Evolutionary conservation across 768 basidiomycete genomes (phyloP), one percentile per base, ranked within the genome.

Genomic region (Leccinum arenicola): DNA sequence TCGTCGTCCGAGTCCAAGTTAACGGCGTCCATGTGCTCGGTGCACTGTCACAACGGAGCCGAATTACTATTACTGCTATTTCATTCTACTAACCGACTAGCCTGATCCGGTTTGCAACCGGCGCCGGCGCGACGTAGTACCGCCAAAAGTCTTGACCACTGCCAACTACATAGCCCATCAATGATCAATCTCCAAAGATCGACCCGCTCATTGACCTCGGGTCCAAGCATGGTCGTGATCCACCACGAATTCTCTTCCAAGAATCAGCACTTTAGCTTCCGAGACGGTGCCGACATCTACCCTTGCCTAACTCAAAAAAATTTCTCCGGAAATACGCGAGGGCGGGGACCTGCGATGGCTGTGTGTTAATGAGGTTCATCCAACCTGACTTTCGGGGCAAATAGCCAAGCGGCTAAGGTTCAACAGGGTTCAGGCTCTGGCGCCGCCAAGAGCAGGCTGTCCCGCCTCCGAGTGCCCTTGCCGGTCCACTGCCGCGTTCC

Each of bases 301-400:
- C 60, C 64, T 33, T 68, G 61, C 61, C 31, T 50, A 58, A 52
- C 48, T 59, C 64, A 63, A 66, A 73, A 73, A 72, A 65, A 15
- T 73, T 73, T 73, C 68, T 64, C 58, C 72, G 74, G 72, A 63
- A 67, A 75, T 73, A 75, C 67, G 72, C 72, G 72, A 75, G 58
- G 66, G 72, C 72, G 72, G 72, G 72, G 72, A 73, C 72, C 72
- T 73, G 64, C 60, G 68, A 73, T 64, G 72, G 72, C 72, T 73
- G 72, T 73, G 72, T 73, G 70, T 61, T 68, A 71, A 72, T 70
- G 71, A 70, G 68, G 64, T 66, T 68, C 70, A 52, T 62, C 57
- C 61, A 61, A 31, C 65, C 62, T 70, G 61, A 68, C 66, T 72
- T 73, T 72, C 71, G 70, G 71, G 56, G 67, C 53, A 72, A 73